A percentile compares a stretch with the other conserved stretches of the same genome.
Evolutionary conservation across 495 filamentous ascomycete species (phyloP).

Genomic region (Podospora pseudopauciseta): DNA sequence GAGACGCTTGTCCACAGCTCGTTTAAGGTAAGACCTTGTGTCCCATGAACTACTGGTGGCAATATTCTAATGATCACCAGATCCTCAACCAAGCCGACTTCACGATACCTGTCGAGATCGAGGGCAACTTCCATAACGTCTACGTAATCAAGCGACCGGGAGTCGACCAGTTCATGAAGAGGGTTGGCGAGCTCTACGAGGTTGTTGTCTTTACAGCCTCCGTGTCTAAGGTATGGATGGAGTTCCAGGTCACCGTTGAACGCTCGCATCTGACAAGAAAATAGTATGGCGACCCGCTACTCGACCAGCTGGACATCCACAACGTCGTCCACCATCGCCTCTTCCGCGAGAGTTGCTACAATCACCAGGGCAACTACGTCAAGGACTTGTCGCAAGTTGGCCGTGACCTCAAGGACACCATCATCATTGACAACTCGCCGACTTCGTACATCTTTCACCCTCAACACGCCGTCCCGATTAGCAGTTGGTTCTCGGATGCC

Average conservation of each 20-base stretch:
- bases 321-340: conserved; percentile 92
- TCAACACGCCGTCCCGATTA: conserved; percentile 98
- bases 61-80: conserved; percentile 44
- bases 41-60: background rate
- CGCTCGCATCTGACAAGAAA: conserved; percentile 12
- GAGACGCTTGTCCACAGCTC: conserved; percentile 99
- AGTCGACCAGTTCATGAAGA: conserved; percentile 98
- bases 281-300: conserved; percentile 91
- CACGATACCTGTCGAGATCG: conserved; percentile 98
- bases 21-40: conserved; percentile 71
- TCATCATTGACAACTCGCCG: conserved; percentile 99
- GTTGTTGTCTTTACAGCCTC: conserved; percentile 99
- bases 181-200: conserved; percentile 95
- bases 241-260: background rate
- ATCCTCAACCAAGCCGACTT: conserved; percentile 98
- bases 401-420: conserved; percentile 92
- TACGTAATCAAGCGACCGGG: conserved; percentile 98
- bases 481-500: conserved; percentile 99
- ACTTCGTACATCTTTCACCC: conserved; percentile 99
- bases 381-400: conserved; percentile 98
- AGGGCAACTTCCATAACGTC: conserved; percentile 98
- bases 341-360: conserved; percentile 98
- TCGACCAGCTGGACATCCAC: conserved; percentile 97
- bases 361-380: conserved; percentile 99
- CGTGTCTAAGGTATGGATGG: conserved; percentile 79